Conservation (phyloP, 164 flowering plant species). For the Tetracentron sinense region DNA sequence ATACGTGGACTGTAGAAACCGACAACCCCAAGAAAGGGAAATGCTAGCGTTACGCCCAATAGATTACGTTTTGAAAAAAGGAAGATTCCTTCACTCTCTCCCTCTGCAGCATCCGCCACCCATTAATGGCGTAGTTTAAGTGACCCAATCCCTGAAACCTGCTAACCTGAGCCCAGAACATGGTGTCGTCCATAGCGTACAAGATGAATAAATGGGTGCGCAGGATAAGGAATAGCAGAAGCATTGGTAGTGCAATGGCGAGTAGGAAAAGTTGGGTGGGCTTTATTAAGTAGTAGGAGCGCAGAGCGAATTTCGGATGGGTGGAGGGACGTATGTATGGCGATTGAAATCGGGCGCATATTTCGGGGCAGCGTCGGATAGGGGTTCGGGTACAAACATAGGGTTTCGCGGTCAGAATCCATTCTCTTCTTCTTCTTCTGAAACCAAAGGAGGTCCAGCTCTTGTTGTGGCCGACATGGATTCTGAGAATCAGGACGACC, state of each 20-base stretch:
- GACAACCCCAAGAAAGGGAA: too few species aligned
- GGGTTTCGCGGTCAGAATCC: conserved; percentile 1
- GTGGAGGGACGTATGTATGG: conserved; percentile 9
- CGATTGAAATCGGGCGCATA: conserved; percentile 15
- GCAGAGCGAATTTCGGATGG: conserved; percentile 10
- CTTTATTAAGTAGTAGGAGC: background rate
- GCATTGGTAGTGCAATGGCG: background rate
- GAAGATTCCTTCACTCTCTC: background rate
- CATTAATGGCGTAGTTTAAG: conserved; percentile 8
- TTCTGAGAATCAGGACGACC: conserved; percentile 17
- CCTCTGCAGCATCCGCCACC: background rate
- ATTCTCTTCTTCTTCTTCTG: conserved; percentile 9
- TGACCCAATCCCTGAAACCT: background rate
- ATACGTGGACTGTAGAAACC: too few species aligned
- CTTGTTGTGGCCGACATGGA: conserved; percentile 22
- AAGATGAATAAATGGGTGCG: conserved; percentile 14
- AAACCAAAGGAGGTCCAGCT: conserved; percentile 4
- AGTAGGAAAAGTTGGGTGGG: conserved; percentile 4
- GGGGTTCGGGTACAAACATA: conserved; percentile 8
- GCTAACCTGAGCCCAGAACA: conserved; percentile 8
- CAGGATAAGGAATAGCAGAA: conserved; percentile 10
- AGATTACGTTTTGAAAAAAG: too few species aligned
- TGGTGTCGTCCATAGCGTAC: background rate
- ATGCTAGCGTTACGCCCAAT: too few species aligned
- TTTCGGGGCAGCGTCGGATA: conserved; percentile 4